Base-by-base conservation (phyloP, 805 yeast genomes). In the Kockiozyma suomiensis region DNA sequence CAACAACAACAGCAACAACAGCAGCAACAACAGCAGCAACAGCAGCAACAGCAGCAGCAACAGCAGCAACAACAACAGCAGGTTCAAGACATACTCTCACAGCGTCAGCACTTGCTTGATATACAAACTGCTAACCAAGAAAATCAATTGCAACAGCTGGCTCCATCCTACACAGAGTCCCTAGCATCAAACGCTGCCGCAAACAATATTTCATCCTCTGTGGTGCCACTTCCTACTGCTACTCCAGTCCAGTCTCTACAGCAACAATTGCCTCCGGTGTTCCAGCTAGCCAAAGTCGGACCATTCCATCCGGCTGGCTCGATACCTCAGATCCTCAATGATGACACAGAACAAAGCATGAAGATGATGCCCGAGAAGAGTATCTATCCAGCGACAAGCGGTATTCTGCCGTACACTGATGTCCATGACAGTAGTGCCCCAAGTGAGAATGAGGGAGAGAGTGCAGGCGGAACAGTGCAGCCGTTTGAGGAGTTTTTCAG, bases 401-500 rank as follows among this genome's bases (percentile, higher is more conserved):
- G 41, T 3, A 30, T 28, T 7, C 13, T 32, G 38, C 12, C 35
- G 17, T 17, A 26, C 13, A 26, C 25, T 8, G 10, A 47, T 13
- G 15, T 10, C 17, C 56, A 30, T 53, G 38, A 17, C 49, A 54
- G 30, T 50, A 33, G 4, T 56, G 48, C 23, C 48, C 51, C 1
- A 30, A 47, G 17, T 3, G 42, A 17, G 21, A 17, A 12, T 12
- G 33, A 17, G 35, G 13, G 53, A 38, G 37, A 46, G 52, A 52
- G 53, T 53, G 45, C 57, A 45, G 17, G 42, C 21, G 21, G 42
- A 17, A 19, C 45, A 38, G 6, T 32, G 40, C 40, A 52, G 51
- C 35, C 51, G 45, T 51, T 61, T 26, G 62, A 61, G 30, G 62
- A 61, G 23, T 50, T 61, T 25, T 61, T 61, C 25, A 49, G 33